Evolutionary conservation across 352 stramenopile genomes (phyloP), one percentile per base, ranked within the genome.

Genomic region (Globisporangium megalacanthum): DNA sequence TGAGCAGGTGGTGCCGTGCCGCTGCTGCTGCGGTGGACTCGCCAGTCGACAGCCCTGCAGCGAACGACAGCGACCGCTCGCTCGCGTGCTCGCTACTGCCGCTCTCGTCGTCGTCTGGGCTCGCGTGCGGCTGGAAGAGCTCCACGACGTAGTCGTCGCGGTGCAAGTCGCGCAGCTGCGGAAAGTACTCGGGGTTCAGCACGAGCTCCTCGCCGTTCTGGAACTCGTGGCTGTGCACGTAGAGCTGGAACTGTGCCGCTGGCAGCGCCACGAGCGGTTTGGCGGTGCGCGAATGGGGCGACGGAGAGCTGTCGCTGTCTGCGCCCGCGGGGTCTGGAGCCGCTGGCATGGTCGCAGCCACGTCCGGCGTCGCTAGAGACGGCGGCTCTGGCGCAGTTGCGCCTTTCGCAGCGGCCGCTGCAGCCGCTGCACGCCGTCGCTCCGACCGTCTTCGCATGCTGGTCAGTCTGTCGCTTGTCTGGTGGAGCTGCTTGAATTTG

Each of bases 171-270:
- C 77, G 73, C 17, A 92, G 76, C 51, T 86, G 70, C n/a, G 79
- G 79, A 60, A 94, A 89, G 58, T 65, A 83, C 36, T 94, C 84
- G 4, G 78, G 79, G 49, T 94, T 94, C 22, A 94, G 62, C 42
- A 92, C 76, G 29, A 94, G 75, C 61, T 92, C 82, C 48, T 89
- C 84, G 22, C 80, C 80, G 61, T 73, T 80, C 56, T 89, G 80
- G 62, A 94, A 92, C 64, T 94, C 84, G 66, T 84, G 80, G 41
- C 83, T 72, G 63, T 91, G 84, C 51, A 92, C 82, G 57, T 89
- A 81, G 35, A 94, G 65, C 56, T 94, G 92, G 58, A 91, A 83
- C 65, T 86, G 75, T 14, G 69, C 73, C 3, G 73, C 71, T 6
- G 75, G 68, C 22, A 83, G 75, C 46, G 81, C 65, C 48, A 54